These are phyloP conservation scores for Violaceomyces palustris DNA, from an alignment of 1,284 basidiomycete species.

Conservation along the genomic window DNA sequence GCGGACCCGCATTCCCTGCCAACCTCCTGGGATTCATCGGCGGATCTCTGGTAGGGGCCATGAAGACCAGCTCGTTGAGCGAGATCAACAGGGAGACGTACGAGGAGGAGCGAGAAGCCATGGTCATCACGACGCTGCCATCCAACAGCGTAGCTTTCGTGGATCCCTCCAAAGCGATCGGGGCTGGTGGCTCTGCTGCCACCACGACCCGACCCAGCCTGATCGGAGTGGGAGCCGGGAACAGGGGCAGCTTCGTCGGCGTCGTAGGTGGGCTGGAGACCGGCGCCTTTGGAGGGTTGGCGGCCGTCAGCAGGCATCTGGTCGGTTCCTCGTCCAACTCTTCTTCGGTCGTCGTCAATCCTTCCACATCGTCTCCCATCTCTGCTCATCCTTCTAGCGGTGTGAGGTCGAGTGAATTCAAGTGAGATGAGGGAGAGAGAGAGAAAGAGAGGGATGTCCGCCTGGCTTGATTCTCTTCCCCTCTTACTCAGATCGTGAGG, in stretches of 20 bases:
- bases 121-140: not conserved
- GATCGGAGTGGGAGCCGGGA: conserved; percentile 9
- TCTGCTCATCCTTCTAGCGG: too few relatives aligned
- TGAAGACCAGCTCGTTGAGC: conserved; percentile 17
- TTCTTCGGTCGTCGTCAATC: not conserved
- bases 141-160: not conserved
- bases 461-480: too few relatives aligned
- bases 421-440: too few relatives aligned
- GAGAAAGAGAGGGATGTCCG: too few relatives aligned
- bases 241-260: conserved; percentile 33
- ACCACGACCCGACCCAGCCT: too few relatives aligned
- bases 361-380: too few relatives aligned
- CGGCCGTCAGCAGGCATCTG: conserved; percentile 33
- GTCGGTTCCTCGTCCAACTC: conserved; percentile 1
- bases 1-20: conserved; percentile 75
- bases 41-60: conserved; percentile 74
- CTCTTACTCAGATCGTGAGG: too few relatives aligned
- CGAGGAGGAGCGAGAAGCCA: conserved; percentile 13
- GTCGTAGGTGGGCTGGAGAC: conserved; percentile 38
- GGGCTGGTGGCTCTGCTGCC: too few relatives aligned
- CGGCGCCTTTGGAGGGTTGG: conserved; percentile 32
- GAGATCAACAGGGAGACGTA: conserved; percentile 25
- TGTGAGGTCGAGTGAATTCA: too few relatives aligned
- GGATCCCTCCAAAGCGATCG: too few relatives aligned
- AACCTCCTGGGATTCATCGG: conserved; percentile 83